Conservation (phyloP, 768 basidiomycete genomes). For the Leucocoprinus leucothites region DNA sequence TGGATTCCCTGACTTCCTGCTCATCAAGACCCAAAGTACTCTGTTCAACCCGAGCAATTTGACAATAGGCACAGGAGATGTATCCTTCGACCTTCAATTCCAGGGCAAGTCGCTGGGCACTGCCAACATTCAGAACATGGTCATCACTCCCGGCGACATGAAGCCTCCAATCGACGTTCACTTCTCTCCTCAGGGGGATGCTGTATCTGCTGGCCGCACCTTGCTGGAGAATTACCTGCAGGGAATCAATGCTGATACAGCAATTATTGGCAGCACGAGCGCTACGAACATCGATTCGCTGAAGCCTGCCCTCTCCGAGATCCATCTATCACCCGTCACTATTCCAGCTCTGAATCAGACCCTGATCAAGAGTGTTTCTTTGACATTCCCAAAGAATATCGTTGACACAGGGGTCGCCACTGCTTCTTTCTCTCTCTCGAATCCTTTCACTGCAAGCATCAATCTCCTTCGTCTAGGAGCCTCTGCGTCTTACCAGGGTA, state of each 20-base stretch:
- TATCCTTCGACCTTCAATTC: conserved; percentile 58
- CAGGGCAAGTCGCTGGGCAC: conserved; percentile 54
- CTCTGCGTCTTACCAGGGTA: conserved; percentile 49
- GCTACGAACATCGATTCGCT: conserved; percentile 63
- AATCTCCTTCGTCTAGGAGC: conserved; percentile 55
- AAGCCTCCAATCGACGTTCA: conserved; percentile 54
- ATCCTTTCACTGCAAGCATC: conserved; percentile 74
- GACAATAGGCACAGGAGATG: conserved; percentile 57
- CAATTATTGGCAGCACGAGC: conserved; percentile 49
- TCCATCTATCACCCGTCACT: conserved; percentile 55
- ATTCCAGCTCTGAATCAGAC: conserved; percentile 66
- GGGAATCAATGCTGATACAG: conserved; percentile 51
- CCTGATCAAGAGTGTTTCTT: conserved; percentile 50
- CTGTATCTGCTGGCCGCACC: conserved; percentile 47
- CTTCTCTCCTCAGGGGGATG: conserved; percentile 54
- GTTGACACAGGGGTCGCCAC: conserved; percentile 56
- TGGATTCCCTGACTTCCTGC: conserved; percentile 62
- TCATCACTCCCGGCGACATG: conserved; percentile 55
- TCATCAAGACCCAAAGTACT: conserved; percentile 60
- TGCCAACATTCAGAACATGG: conserved; percentile 43
- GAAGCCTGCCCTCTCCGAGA: conserved; percentile 55
- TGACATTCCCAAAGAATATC: conserved; percentile 63
- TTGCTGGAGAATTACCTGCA: conserved; percentile 70
- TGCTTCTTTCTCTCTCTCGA: conserved; percentile 54
- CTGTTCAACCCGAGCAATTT: conserved; percentile 61